phyloP scores from a whole-genome alignment of 2,329 filamentous ascomycete genomes.

The Penicillium sp. region DNA sequence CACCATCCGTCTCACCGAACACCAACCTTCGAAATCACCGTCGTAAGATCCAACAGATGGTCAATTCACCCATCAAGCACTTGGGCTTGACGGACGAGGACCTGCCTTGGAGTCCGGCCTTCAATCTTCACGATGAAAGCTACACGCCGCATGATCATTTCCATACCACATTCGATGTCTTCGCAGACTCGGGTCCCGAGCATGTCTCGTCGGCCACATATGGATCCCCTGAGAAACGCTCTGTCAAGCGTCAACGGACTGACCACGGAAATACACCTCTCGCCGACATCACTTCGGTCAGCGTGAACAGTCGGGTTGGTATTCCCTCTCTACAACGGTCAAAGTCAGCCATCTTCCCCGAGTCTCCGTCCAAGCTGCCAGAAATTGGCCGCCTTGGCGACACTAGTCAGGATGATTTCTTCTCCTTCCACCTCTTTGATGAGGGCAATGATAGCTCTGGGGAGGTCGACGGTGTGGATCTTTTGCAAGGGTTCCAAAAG shows the following conservation, averaged over 20 bases:
- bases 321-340: conserved; percentile 36
- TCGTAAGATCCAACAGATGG: conserved; percentile 75
- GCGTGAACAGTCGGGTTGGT: conserved; percentile 36
- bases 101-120: conserved; percentile 49
- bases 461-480: conserved; percentile 48
- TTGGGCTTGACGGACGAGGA: conserved; percentile 44
- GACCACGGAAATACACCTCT: conserved; percentile 54
- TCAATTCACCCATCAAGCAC: conserved; percentile 69
- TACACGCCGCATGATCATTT: conserved; percentile 43
- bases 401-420: conserved; percentile 45
- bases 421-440: conserved; percentile 51
- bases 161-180: conserved; percentile 58
- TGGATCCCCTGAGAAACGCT: conserved; percentile 59
- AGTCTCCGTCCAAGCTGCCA: conserved; percentile 42
- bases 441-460: conserved; percentile 45
- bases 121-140: conserved; percentile 53
- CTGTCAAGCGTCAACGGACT: conserved; percentile 51
- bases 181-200: conserved; percentile 46
- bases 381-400: conserved; percentile 36
- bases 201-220: conserved; percentile 40
- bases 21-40: conserved; percentile 89
- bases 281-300: conserved; percentile 43
- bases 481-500: conserved; percentile 50
- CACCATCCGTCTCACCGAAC: conserved; percentile 83
- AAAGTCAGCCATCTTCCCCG: conserved; percentile 38